Percentiles rank a stretch among this genome's conserved stretches.
phyloP scores from a whole-genome alignment of 495 filamentous ascomycete genomes.

The Trichoderma gamsii region DNA sequence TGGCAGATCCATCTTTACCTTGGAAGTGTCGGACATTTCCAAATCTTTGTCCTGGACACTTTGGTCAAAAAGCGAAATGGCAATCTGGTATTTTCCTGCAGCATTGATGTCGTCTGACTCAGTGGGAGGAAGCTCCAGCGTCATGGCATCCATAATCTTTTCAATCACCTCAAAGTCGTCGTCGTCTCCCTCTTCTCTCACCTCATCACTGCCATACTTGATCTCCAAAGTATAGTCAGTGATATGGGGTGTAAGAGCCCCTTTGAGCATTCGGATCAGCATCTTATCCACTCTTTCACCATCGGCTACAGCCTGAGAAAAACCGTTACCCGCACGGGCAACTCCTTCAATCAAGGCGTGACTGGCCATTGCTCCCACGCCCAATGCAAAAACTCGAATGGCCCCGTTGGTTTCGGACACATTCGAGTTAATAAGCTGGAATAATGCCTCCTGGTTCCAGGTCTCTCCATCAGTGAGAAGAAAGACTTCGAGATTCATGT shows the following conservation, averaged over 20 bases:
- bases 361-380: constrained; percentile 56
- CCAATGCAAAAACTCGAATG: constrained; percentile 60
- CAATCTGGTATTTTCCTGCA: constrained; percentile 25
- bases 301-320: constrained; percentile 53
- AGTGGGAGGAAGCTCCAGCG: constrained; percentile 17
- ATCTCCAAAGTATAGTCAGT: constrained; percentile 55
- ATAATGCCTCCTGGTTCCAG: constrained; percentile 50
- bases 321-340: constrained; percentile 60
- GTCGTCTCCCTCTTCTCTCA: constrained; percentile 22
- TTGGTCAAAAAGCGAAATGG: constrained; percentile 55
- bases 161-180: constrained; percentile 55
- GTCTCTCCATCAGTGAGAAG: constrained; percentile 69
- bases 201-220: constrained; percentile 41
- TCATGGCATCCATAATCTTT: constrained; percentile 41
- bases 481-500: constrained; percentile 57
- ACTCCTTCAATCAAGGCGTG: constrained; percentile 63
- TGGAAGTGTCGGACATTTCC: constrained; percentile 25
- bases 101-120: background rate
- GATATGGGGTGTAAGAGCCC: constrained; percentile 55
- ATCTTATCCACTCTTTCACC: constrained; percentile 57
- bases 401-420: constrained; percentile 41
- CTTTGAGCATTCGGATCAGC: constrained; percentile 67
- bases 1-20: constrained; percentile 44
- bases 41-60: constrained; percentile 37
- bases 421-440: constrained; percentile 48